Conservation (phyloP, 768 basidiomycete species). For the Boletus bicolor region DNA sequence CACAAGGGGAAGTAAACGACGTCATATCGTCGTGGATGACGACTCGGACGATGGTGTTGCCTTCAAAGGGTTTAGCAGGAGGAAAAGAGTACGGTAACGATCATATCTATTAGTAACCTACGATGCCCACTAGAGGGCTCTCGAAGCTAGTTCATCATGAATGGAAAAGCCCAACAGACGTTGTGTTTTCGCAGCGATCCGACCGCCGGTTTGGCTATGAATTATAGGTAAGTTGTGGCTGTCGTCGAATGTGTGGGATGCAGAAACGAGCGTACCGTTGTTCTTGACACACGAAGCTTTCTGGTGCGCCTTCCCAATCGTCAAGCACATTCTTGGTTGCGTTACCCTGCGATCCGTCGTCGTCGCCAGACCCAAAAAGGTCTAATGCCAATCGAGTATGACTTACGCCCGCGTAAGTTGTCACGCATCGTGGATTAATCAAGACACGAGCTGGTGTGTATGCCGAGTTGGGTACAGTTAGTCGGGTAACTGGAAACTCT, state of each 20-base stretch:
- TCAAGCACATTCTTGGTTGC: constrained; percentile 75
- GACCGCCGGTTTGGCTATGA: constrained; percentile 77
- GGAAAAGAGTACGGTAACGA: constrained; percentile 15
- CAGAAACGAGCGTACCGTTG: constrained; percentile 52
- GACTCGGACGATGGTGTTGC: constrained; percentile 70
- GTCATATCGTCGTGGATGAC: constrained; percentile 50
- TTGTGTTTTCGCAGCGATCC: constrained; percentile 86
- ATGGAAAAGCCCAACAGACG: constrained; percentile 80
- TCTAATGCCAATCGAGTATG: constrained; percentile 96
- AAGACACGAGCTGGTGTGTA: constrained; percentile 89
- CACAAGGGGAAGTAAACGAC: constrained; percentile 21
- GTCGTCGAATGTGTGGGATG: not conserved
- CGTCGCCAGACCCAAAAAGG: constrained; percentile 78
- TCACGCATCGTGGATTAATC: constrained; percentile 94
- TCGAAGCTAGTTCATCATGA: constrained; percentile 57
- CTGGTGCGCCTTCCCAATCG: constrained; percentile 95
- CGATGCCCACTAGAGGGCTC: not conserved
- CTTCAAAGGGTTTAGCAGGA: constrained; percentile 60
- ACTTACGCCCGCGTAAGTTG: constrained; percentile 96
- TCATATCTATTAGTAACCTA: constrained; percentile 6
- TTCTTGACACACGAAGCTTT: constrained; percentile 98
- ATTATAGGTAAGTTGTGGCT: not conserved
- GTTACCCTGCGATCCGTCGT: constrained; percentile 50
- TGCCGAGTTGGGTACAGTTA: constrained; percentile 82
- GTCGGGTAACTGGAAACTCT: constrained; percentile 30